Conservation (phyloP, 164 flowering plant species). For the Litsea cubeba region DNA sequence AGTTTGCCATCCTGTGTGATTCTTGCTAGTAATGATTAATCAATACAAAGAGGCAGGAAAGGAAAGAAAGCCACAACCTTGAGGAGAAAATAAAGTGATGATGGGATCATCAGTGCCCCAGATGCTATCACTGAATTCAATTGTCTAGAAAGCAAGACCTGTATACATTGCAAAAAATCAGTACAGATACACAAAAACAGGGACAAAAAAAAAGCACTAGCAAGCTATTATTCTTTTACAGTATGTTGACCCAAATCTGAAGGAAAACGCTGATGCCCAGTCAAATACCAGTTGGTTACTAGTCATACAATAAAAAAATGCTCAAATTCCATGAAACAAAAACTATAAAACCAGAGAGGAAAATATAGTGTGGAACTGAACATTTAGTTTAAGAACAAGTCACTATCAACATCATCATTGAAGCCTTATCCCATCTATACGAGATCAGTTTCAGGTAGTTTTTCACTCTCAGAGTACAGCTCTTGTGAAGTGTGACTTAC, state of each 20-base stretch:
- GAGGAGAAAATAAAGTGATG: constrained; percentile 74
- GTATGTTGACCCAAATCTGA: not conserved
- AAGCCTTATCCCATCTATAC: too few species aligned
- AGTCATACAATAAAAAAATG: not conserved
- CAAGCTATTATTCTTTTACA: not conserved
- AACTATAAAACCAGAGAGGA: not conserved
- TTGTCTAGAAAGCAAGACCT: constrained; percentile 78
- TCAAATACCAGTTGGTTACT: not conserved
- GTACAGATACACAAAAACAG: not conserved
- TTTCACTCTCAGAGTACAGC: too few species aligned
- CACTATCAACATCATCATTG: too few species aligned
- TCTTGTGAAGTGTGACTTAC: too few species aligned
- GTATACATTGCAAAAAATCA: constrained; percentile 23
- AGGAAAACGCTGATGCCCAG: not conserved
- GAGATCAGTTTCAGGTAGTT: too few species aligned
- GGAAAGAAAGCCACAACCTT: constrained; percentile 40
- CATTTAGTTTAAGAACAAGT: too few species aligned
- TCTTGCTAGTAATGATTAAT: not conserved
- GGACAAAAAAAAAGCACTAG: not conserved
- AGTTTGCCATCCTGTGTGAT: too few species aligned
- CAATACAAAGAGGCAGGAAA: not conserved
- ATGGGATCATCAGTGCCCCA: constrained; percentile 75
- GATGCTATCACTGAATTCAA: constrained; percentile 58
- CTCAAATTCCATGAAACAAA: not conserved
- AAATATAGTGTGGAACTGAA: too few species aligned